Base-by-base conservation (phyloP, 2,329 filamentous ascomycete genomes). In the Penicillium verrucosum region DNA sequence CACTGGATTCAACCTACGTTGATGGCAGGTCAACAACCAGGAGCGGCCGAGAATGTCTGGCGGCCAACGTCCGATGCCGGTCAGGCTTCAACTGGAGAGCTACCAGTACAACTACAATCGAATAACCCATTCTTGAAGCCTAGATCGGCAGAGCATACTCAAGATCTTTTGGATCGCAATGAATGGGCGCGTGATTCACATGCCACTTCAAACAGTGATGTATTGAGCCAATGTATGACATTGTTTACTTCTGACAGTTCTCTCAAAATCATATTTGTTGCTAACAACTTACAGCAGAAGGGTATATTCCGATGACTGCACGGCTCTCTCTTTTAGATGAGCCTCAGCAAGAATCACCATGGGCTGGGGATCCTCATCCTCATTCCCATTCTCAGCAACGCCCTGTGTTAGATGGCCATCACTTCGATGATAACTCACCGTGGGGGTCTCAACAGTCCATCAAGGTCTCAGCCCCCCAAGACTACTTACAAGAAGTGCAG, bases 61-160 rank as follows among this genome's bases (percentile, higher is more conserved):
- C 63, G 64, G 21, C 50, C 56, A 43, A 54, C 56, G 14, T 37
- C 60, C 29, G 51, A 44, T 4, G 37, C 51, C 16, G 51, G 38
- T 16, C 59, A 66, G 30, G 32, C 51, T 12, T 52, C 59, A 16
- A 59, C 61, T 23, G 65, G 66, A 54, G 67, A 69, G 47, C 57
- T 68, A 27, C 65, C 70, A 0, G 59, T 67, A 32, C 70, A 68
- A 44, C 62, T 76, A 25, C 71, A 67, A 51, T 75, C 73, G 16
- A 76, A 76, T 47, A 76, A 76, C 38, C 74, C 74, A 6, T 76
- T 76, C 42, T 44, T 75, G 49, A 74, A 71, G 51, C 56, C 69
- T 3, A 64, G 65, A 30, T 58, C 58, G 4, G 42, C 47, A 27
- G 51, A 65, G 21, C 52, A 59, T 30, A 62, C 67, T 10, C 59